Evolutionary conservation across 1,284 basidiomycete genomes (phyloP), one percentile per base, ranked within the genome.

Genomic region (Fomitiporia mediterranea): DNA sequence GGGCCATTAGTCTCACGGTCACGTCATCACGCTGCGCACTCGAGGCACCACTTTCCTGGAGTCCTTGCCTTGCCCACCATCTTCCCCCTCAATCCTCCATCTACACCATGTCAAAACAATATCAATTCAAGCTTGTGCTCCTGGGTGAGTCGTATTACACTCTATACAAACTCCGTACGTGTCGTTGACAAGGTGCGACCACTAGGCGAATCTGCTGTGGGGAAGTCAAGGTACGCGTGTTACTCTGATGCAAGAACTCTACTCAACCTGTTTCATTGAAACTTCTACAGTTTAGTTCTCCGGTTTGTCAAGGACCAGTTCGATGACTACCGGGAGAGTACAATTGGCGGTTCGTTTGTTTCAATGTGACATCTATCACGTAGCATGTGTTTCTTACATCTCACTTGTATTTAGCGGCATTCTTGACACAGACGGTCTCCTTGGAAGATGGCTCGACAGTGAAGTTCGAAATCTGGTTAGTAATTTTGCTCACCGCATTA

Each of bases 281-380:
- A 35, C 60, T 42, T 46, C 23, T 56, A 46, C 67, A 95, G 92
- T 75, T 74, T 98, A 58, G 96, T 98, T 54, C 76, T 98, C 62
- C 82, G 94, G 58, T 98, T 98, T 67, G 95, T 98, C 64, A 91
- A 96, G 72, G 91, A 97, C 71, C 94, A 98, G 70, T 98, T 98
- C 66, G 94, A 97, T 65, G 95, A 98, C 72, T 98, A 96, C 72
- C 80, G 95, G 75, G 94, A 91, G 72, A 91, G 87, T 65, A 92
- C 89, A 21, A 92, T 92, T 61, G 89, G 89, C 67, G 89, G 89
- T 88, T 61, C 60, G 72, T 65, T n/a, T 23, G 15, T 51, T 49
- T n/a, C n/a, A n/a, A n/a, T n/a, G n/a, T n/a, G n/a, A n/a, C 60
- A 51, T 57, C 7, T 43, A 51, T 49, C 53, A 65, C 59, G 69